Evolutionary conservation across 2,329 filamentous ascomycete genomes (phyloP).

Genomic region (Penicillium sp.): DNA sequence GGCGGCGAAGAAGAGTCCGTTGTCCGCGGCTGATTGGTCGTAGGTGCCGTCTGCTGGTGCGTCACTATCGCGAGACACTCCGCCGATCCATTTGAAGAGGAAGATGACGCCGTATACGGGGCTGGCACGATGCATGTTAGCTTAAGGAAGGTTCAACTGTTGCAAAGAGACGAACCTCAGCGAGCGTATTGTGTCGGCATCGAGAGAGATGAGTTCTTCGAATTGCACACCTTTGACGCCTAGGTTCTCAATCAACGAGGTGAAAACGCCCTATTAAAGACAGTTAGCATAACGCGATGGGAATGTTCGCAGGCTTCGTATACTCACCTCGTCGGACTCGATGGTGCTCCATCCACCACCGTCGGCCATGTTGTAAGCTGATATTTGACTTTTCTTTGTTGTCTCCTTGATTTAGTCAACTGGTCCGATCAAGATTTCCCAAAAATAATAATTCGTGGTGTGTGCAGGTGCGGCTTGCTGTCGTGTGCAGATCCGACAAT

Average conservation of each 20-base stretch:
- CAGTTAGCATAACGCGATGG: neutral
- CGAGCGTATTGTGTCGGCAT: constrained; percentile 57
- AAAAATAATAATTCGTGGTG: no score
- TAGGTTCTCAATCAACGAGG: constrained; percentile 86
- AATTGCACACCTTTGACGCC: constrained; percentile 94
- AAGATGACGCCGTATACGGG: constrained; percentile 96
- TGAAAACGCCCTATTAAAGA: constrained; percentile 76
- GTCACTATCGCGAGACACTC: constrained; percentile 62
- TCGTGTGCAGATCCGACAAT: neutral
- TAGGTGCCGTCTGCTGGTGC: constrained; percentile 77
- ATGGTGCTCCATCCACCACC: constrained; percentile 87
- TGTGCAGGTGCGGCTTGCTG: neutral
- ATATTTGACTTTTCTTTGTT: neutral
- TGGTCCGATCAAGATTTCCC: no score
- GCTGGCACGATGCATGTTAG: constrained; percentile 36
- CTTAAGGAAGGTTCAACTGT: neutral
- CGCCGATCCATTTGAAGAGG: constrained; percentile 77
- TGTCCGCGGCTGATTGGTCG: constrained; percentile 65
- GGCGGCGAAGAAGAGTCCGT: constrained; percentile 82
- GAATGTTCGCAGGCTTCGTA: no score
- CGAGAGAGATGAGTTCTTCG: constrained; percentile 89
- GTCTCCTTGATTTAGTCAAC: neutral
- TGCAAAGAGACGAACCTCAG: constrained; percentile 30
- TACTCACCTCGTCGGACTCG: constrained; percentile 84
- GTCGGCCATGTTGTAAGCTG: constrained; percentile 50